Conservation (phyloP, 2,329 filamentous ascomycete genomes). For the Fusarium sp. region DNA sequence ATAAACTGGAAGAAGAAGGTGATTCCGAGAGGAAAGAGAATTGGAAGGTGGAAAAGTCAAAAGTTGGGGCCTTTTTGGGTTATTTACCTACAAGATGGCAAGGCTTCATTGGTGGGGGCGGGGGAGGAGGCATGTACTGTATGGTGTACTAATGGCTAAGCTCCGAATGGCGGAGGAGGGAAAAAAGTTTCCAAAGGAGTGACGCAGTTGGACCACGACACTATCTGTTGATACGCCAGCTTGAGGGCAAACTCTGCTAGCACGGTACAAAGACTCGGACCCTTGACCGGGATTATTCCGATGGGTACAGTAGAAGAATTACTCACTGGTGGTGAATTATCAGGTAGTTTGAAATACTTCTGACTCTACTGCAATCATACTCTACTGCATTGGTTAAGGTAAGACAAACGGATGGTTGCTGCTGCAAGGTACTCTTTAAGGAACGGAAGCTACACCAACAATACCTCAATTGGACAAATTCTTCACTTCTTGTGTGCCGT, state of each 20-base stretch:
- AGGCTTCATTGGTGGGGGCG: conserved; percentile 16
- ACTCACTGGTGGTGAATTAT: background rate
- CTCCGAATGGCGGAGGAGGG: conserved; percentile 15
- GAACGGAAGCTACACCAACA: background rate
- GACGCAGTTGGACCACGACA: conserved; percentile 3
- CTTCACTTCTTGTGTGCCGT: background rate
- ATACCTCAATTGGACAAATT: background rate
- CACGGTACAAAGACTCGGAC: background rate
- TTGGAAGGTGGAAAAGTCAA: conserved; percentile 8
- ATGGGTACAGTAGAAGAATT: conserved; percentile 1
- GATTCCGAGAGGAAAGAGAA: conserved; percentile 7
- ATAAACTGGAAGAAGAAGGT: conserved; percentile 11
- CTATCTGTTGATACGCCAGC: conserved; percentile 10
- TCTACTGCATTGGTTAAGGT: background rate
- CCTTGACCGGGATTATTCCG: conserved; percentile 12
- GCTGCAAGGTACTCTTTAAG: background rate
- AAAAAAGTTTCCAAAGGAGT: conserved; percentile 18
- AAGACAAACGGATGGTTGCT: background rate
- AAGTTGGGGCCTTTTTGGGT: conserved; percentile 5
- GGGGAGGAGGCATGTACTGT: background rate
- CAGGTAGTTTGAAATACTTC: background rate
- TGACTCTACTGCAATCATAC: background rate
- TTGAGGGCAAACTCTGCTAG: conserved; percentile 12
- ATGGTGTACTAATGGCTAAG: conserved; percentile 9
- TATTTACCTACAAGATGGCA: conserved; percentile 13